phyloP scores from a whole-genome alignment of 2,329 filamentous ascomycete species.

The Trichoderma atrobrunneum region DNA sequence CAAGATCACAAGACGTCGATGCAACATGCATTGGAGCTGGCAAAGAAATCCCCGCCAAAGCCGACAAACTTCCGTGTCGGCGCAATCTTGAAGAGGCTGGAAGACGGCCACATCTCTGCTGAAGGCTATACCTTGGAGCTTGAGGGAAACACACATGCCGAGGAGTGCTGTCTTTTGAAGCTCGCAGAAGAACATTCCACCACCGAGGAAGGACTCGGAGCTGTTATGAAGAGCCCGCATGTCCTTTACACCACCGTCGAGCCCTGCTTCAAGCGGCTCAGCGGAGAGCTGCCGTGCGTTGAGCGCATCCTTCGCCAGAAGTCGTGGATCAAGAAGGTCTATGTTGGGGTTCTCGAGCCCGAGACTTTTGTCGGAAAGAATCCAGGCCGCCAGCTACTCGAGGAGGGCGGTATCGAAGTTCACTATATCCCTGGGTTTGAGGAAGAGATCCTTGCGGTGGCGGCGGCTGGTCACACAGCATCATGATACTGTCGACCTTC shows the following conservation, averaged over 20 bases:
- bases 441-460: slow-evolving; percentile 74
- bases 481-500: neutral
- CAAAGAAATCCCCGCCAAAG: slow-evolving; percentile 75
- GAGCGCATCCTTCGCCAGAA: slow-evolving; percentile 69
- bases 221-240: slow-evolving; percentile 33
- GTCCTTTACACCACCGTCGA: slow-evolving; percentile 90
- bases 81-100: slow-evolving; percentile 70
- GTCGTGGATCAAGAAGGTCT: slow-evolving; percentile 69
- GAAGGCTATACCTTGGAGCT: slow-evolving; percentile 91
- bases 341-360: slow-evolving; percentile 84
- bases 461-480: slow-evolving; percentile 70
- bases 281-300: slow-evolving; percentile 73
- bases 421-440: slow-evolving; percentile 73
- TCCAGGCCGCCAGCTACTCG: slow-evolving; percentile 66
- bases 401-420: slow-evolving; percentile 70
- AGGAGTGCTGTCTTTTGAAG: slow-evolving; percentile 88
- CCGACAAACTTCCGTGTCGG: slow-evolving; percentile 93
- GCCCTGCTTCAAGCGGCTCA: slow-evolving; percentile 71
- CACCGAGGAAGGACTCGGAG: slow-evolving; percentile 54
- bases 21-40: slow-evolving; percentile 69
- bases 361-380: slow-evolving; percentile 86
- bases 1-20: slow-evolving; percentile 55
- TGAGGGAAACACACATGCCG: slow-evolving; percentile 90
- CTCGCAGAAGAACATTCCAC: slow-evolving; percentile 49
- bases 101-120: slow-evolving; percentile 60